These are phyloP conservation scores for Candolleomyces efflorescens DNA, from an alignment of 768 basidiomycete species.

Conservation along the genomic window DNA sequence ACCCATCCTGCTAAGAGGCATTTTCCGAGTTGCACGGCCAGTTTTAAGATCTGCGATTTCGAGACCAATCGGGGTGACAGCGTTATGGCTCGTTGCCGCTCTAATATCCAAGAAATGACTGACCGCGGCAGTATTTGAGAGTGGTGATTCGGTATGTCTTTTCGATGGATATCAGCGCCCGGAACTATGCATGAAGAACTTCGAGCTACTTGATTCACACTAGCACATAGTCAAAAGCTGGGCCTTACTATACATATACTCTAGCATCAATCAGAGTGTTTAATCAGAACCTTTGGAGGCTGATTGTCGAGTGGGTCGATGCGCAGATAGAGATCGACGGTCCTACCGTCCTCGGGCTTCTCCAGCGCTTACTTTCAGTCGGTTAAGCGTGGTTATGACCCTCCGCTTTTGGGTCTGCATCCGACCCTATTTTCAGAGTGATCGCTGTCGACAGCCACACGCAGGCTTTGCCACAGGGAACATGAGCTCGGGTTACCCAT, in stretches of 20 bases:
- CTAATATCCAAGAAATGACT: background rate
- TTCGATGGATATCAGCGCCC: background rate
- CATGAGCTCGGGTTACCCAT: too few relatives aligned
- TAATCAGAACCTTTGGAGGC: background rate
- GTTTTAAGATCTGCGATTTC: background rate
- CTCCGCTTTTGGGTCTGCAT: too few relatives aligned
- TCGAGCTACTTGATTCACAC: too few relatives aligned
- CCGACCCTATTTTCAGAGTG: too few relatives aligned
- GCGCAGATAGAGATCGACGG: background rate
- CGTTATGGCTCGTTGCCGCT: background rate
- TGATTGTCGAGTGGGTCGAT: background rate
- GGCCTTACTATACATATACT: background rate
- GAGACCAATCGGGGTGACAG: background rate
- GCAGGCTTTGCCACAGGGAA: too few relatives aligned
- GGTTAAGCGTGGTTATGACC: background rate
- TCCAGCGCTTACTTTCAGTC: background rate
- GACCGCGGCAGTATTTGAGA: background rate
- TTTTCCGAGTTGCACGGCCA: background rate
- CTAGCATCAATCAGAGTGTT: background rate
- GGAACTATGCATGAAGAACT: too few relatives aligned
- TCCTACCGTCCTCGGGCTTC: background rate
- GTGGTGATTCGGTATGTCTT: background rate
- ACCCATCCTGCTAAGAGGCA: background rate
- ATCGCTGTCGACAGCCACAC: too few relatives aligned
- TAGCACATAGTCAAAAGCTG: too few relatives aligned